Evolutionary conservation across 495 filamentous ascomycete genomes (phyloP), one percentile per base, ranked within the genome.

Genomic region (Aspergillus egyptiacus): DNA sequence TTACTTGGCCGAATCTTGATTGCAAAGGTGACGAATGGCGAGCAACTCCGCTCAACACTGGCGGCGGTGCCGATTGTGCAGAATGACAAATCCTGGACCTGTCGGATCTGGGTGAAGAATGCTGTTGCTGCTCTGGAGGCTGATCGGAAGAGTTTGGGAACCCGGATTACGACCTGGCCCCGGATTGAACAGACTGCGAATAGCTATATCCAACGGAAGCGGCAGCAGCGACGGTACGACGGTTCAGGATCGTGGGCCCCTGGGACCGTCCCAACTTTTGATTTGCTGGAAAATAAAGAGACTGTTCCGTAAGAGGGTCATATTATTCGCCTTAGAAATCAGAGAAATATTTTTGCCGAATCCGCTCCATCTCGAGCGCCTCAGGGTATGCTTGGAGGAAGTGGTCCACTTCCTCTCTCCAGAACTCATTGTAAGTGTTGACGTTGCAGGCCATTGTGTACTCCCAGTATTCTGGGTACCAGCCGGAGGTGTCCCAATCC

Each of bases 381-480:
- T 22, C 17, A 17, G 35, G 34, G 17, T 38, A 20, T 23, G 18
- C 28, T 8, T 32, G 22, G 15, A 48, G 34, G 9, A 40, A 31
- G 10, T 23, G 14, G 35, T 6, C 25, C n/a, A 48, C 6, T 24
- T 37, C 22, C 25, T 32, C 35, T 31, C 17, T 3, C 46, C 46
- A 39, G 3, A 20, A 23, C 20, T 7, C n/a, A n/a, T 19, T 48
- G 2, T 23, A n/a, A 13, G 13, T 5, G 6, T 40, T 39, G 10
- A 24, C 46, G 17, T 30, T n/a, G 24, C 25, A 32, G 1, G 20
- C 48, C n/a, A 38, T 18, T 19, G 47, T 46, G 42, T 45, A 57
- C 14, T 76, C 72, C 72, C 73, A 74, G 55, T 75, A 74, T 15
- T 58, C 48, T 6, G 71, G 69, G 54, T 69, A 75, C 64, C 66